Percentiles rank a stretch among this genome's conserved stretches.
phyloP scores from a whole-genome alignment of 495 filamentous ascomycete species.

The Hypoxylon cercidicola region DNA sequence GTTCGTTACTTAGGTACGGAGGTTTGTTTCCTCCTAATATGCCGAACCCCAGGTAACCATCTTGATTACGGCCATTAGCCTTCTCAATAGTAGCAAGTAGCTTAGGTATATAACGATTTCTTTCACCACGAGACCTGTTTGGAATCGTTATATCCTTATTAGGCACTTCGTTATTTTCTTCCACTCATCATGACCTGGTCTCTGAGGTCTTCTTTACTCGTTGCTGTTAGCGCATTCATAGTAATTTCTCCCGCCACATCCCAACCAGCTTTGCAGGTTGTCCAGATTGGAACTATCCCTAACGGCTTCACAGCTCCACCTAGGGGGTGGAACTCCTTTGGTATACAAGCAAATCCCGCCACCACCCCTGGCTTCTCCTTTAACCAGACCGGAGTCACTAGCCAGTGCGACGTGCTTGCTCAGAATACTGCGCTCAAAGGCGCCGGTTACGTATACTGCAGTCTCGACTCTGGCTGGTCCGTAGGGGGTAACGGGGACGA shows the following conservation, averaged over 20 bases:
- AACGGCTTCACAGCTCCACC: constrained; percentile 35
- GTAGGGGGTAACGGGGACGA: constrained; percentile 39
- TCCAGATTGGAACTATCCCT: constrained; percentile 17
- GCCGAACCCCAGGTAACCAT: too few relatives aligned
- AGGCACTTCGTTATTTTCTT: neutral
- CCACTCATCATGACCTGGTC: neutral
- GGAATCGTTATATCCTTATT: too few relatives aligned
- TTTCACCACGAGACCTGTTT: too few relatives aligned
- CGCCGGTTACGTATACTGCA: constrained; percentile 41
- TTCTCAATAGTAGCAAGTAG: too few relatives aligned
- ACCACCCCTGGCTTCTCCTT: constrained; percentile 28
- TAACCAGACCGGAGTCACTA: constrained; percentile 33
- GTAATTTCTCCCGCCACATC: neutral
- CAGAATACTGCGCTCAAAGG: constrained; percentile 25
- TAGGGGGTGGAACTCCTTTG: constrained; percentile 42
- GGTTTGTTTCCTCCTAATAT: too few relatives aligned
- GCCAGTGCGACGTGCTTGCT: constrained; percentile 33
- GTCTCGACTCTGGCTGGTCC: constrained; percentile 47
- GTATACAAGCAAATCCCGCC: constrained; percentile 31
- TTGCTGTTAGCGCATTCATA: neutral
- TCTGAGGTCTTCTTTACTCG: neutral
- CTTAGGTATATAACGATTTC: too few relatives aligned
- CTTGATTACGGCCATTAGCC: too few relatives aligned
- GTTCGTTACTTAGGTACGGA: too few relatives aligned
- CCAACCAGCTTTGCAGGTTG: constrained; percentile 7